Evolutionary conservation across 768 basidiomycete genomes (phyloP), one percentile per base, ranked within the genome.

Genomic region (Phlebiopsis flavidoalba): DNA sequence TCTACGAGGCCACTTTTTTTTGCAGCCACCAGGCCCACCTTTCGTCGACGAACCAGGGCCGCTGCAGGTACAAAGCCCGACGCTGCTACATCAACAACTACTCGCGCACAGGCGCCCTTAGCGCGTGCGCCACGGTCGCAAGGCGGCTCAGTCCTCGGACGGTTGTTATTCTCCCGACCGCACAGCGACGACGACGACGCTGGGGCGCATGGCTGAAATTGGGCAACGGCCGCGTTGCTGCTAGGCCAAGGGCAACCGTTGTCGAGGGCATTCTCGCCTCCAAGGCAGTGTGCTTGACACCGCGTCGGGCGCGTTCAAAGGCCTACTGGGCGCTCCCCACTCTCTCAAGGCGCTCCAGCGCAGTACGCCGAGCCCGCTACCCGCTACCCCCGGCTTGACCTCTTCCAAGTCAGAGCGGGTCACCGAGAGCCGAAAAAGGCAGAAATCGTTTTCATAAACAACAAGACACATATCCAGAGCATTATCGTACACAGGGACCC

Each of bases 51-150:
- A 43, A 17, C 40, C 40, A 43, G 40, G n/a, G 40, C 17, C 40
- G 26, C 53, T 54, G n/a, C 8, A 37, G 7, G 40, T 31, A 2
- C 26, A 31, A 31, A 31, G 12, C 37, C 37, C 37, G 40, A 4
- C 3, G 1, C 8, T 24, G 36, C 21, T 40, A 3, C 10, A 55
- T 7, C n/a, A 40, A 55, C 4, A 43, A 55, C 43, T 43, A 22
- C 54, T 15, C 19, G 21, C 40, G 15, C 21, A 55, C 10, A 55
- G 37, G 54, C 54, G 54, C 54, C 54, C n/a, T n/a, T n/a, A n/a
- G n/a, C n/a, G n/a, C n/a, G 22, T 45, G 40, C 54, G 54, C 54
- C 54, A 55, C 54, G 54, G 54, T 55, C 54, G 54, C 36, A 55
- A 55, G 15, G 54, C 54, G 54, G 54, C 54, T 55, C 54, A 55